Evolutionary conservation across 2,329 filamentous ascomycete genomes (phyloP).

Genomic region (Madurella fahalii): DNA sequence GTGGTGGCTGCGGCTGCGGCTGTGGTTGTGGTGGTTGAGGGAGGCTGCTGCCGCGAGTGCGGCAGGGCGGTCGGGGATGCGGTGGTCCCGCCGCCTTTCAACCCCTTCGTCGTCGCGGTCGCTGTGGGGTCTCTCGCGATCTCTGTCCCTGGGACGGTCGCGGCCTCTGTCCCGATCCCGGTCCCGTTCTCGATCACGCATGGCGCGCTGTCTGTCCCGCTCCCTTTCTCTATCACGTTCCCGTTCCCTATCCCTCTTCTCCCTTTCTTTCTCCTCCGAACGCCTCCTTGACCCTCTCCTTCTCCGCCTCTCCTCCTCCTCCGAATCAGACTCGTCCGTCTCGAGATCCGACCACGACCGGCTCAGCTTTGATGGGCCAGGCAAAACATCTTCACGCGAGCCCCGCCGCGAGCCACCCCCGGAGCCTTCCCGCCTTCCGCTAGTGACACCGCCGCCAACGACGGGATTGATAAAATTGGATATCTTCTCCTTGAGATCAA

Average conservation of each 20-base stretch:
- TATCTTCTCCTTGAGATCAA: constrained; percentile 41
- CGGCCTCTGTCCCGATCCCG: constrained; percentile 11
- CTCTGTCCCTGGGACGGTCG: constrained; percentile 24
- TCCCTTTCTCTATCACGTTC: constrained; percentile 37
- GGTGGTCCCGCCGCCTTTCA: neutral
- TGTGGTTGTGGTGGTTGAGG: neutral
- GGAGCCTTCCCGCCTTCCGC: constrained; percentile 26
- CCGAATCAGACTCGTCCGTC: constrained; percentile 30
- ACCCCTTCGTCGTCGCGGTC: neutral
- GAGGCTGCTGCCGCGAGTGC: neutral
- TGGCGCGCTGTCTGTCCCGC: constrained; percentile 27
- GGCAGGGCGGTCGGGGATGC: constrained; percentile 18
- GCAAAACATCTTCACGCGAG: constrained; percentile 37
- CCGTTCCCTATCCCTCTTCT: constrained; percentile 34
- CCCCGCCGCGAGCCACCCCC: constrained; percentile 1
- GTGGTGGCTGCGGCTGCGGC: neutral
- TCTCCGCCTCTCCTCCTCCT: constrained; percentile 20
- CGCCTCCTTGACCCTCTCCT: constrained; percentile 7
- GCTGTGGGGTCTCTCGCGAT: constrained; percentile 19
- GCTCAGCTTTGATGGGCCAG: constrained; percentile 36
- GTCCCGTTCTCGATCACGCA: constrained; percentile 27
- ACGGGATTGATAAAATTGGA: constrained; percentile 39
- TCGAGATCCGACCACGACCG: constrained; percentile 42
- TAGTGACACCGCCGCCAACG: constrained; percentile 27
- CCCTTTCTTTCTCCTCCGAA: constrained; percentile 32